Conservation (phyloP, 805 yeast genomes). For the Phaffomyces opuntiae region DNA sequence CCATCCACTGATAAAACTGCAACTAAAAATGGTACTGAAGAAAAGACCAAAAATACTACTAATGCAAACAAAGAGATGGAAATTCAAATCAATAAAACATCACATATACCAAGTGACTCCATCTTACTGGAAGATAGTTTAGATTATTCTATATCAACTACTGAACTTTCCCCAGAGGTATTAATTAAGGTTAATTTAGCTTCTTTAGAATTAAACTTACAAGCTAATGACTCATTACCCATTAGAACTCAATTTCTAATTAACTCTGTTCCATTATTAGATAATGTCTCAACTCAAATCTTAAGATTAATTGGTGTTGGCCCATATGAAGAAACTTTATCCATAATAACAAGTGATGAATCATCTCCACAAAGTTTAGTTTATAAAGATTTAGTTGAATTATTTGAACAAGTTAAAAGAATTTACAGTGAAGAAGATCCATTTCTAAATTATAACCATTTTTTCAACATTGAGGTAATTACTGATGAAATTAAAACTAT, state of each 20-base stretch:
- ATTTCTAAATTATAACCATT: slow-evolving; percentile 59
- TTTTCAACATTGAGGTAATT: slow-evolving; percentile 18
- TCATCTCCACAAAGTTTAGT: slow-evolving; percentile 57
- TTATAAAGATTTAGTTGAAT: slow-evolving; percentile 59
- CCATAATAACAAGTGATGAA: slow-evolving; percentile 58
- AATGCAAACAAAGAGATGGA: neutral
- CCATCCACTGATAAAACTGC: too few relatives aligned
- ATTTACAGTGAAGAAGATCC: slow-evolving; percentile 66
- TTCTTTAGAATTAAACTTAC: slow-evolving; percentile 51
- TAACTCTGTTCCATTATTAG: slow-evolving; percentile 69
- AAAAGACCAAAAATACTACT: too few relatives aligned
- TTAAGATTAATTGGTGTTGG: slow-evolving; percentile 64
- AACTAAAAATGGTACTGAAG: too few relatives aligned
- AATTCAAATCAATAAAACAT: neutral
- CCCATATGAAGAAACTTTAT: slow-evolving; percentile 70
- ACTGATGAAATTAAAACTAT: slow-evolving; percentile 5
- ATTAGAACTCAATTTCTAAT: slow-evolving; percentile 54
- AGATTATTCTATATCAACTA: neutral
- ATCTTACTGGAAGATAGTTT: slow-evolving; percentile 8
- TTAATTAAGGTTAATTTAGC: slow-evolving; percentile 42
- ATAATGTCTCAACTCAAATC: slow-evolving; percentile 76
- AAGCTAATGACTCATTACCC: slow-evolving; percentile 46
- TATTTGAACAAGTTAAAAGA: slow-evolving; percentile 71
- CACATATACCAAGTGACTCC: slow-evolving; percentile 18
- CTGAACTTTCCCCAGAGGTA: slow-evolving; percentile 16